Conservation (phyloP, 352 stramenopile genomes). For the Phytophthora pisi region DNA sequence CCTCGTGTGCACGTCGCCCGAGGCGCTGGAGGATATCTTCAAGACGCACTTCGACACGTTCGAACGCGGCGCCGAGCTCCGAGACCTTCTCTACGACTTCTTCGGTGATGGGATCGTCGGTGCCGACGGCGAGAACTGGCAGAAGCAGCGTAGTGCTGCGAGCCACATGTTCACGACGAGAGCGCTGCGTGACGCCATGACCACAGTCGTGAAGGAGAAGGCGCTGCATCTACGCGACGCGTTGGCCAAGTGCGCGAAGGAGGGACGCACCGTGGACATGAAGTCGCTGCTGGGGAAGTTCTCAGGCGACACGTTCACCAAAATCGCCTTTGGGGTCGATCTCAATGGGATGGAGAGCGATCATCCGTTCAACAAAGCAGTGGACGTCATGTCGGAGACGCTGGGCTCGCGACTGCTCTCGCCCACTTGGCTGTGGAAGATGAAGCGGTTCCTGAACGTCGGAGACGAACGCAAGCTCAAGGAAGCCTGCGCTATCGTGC, state of each 20-base stretch:
- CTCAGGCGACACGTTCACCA: slow-evolving; percentile 63
- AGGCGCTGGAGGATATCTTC: slow-evolving; percentile 45
- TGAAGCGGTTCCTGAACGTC: slow-evolving; percentile 28
- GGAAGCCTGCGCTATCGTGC: slow-evolving; percentile 20
- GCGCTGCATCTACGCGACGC: slow-evolving; percentile 7
- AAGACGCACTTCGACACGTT: slow-evolving; percentile 76
- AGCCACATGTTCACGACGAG: slow-evolving; percentile 74
- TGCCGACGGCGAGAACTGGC: slow-evolving; percentile 46
- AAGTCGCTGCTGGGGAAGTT: slow-evolving; percentile 26
- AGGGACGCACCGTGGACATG: background rate
- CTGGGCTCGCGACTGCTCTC: slow-evolving; percentile 26
- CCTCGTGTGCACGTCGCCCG: slow-evolving; percentile 38
- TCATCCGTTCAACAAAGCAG: slow-evolving; percentile 14
- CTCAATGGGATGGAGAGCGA: slow-evolving; percentile 33
- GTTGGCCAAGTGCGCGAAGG: slow-evolving; percentile 1
- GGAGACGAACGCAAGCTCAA: slow-evolving; percentile 26
- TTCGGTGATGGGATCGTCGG: slow-evolving; percentile 63
- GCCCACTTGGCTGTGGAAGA: slow-evolving; percentile 36
- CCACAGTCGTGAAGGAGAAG: slow-evolving; percentile 10
- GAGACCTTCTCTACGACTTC: slow-evolving; percentile 42
- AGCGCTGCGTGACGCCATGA: slow-evolving; percentile 19
- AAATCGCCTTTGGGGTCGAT: slow-evolving; percentile 64
- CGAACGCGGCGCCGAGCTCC: slow-evolving; percentile 50
- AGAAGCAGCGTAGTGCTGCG: slow-evolving; percentile 51
- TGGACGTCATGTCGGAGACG: slow-evolving; percentile 17